phyloP scores from a whole-genome alignment of 306 rosid genomes.

The Trifolium pratense region DNA sequence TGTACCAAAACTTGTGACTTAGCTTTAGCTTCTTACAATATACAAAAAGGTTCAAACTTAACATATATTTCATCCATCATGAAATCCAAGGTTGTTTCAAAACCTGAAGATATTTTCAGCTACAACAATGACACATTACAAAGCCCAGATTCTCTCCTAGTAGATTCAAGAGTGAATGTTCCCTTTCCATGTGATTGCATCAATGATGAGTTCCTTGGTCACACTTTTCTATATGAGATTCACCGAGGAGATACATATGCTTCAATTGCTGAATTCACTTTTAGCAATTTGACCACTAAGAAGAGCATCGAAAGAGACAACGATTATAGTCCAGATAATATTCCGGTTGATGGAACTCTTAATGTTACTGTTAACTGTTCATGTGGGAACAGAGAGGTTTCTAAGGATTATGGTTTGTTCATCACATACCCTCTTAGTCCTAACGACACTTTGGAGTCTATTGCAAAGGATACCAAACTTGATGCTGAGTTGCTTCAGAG shows the following conservation, averaged over 20 bases:
- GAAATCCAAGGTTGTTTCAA: slow-evolving; percentile 23
- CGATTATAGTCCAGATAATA: slow-evolving; percentile 24
- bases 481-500: too few species aligned
- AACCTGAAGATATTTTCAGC: slow-evolving; percentile 16
- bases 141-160: not conserved
- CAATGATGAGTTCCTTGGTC: slow-evolving; percentile 53
- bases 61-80: slow-evolving; percentile 36
- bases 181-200: slow-evolving; percentile 64
- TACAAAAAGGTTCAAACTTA: slow-evolving; percentile 13
- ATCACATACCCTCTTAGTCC: slow-evolving; percentile 63
- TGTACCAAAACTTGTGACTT: slow-evolving; percentile 51
- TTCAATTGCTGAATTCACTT: not conserved
- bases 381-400: slow-evolving; percentile 61
- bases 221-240: slow-evolving; percentile 47
- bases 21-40: slow-evolving; percentile 71
- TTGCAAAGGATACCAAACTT: too few species aligned
- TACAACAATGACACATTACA: not conserved
- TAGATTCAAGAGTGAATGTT: slow-evolving; percentile 39
- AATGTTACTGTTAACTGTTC: slow-evolving; percentile 65
- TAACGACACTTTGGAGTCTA: too few species aligned
- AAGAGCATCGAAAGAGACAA: slow-evolving; percentile 45
- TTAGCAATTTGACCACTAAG: slow-evolving; percentile 55
- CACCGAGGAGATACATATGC: not conserved
- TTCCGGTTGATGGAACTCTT: slow-evolving; percentile 26
- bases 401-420: slow-evolving; percentile 66